Evolutionary conservation across 345 rosid species (phyloP).

Genomic region (Luvunga scandens): DNA sequence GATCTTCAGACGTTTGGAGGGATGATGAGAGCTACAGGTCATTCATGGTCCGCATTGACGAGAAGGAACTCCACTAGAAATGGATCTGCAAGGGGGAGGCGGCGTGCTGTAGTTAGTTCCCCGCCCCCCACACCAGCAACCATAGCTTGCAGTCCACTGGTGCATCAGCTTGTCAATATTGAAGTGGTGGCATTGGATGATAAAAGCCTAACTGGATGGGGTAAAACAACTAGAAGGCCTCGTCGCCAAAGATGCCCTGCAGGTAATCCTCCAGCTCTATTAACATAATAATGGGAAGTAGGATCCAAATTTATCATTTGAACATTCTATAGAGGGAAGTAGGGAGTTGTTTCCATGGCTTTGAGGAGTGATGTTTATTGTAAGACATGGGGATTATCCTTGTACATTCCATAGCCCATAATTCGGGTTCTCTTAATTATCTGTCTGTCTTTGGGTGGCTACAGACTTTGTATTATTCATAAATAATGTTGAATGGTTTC

Average conservation of each 20-base stretch:
- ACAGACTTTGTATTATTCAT: slow-evolving; percentile 36
- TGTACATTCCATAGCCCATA: slow-evolving; percentile 48
- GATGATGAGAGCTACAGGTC: slow-evolving; percentile 78
- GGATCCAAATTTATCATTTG: slow-evolving; percentile 22
- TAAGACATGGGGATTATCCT: slow-evolving; percentile 32
- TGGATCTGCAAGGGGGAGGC: slow-evolving; percentile 72
- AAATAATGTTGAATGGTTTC: slow-evolving; percentile 53
- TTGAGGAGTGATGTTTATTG: slow-evolving; percentile 18
- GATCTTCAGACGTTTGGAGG: slow-evolving; percentile 93
- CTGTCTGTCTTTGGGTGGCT: slow-evolving; percentile 36
- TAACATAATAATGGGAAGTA: slow-evolving; percentile 38
- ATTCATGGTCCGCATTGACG: slow-evolving; percentile 61
- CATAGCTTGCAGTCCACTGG: slow-evolving; percentile 42
- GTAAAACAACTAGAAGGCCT: slow-evolving; percentile 87
- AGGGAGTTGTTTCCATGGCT: slow-evolving; percentile 19
- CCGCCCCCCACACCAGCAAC: slow-evolving; percentile 32
- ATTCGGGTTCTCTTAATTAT: slow-evolving; percentile 38
- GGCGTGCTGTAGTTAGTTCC: slow-evolving; percentile 37
- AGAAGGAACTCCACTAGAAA: slow-evolving; percentile 72
- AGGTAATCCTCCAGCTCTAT: slow-evolving; percentile 58
- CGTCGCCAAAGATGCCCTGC: slow-evolving; percentile 87
- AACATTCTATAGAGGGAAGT: slow-evolving; percentile 33
- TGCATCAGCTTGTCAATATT: slow-evolving; percentile 51
- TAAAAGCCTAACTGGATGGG: slow-evolving; percentile 84
- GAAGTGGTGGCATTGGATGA: slow-evolving; percentile 75